phyloP scores from a whole-genome alignment of 768 basidiomycete species.

The Pulveroboletus frians region DNA sequence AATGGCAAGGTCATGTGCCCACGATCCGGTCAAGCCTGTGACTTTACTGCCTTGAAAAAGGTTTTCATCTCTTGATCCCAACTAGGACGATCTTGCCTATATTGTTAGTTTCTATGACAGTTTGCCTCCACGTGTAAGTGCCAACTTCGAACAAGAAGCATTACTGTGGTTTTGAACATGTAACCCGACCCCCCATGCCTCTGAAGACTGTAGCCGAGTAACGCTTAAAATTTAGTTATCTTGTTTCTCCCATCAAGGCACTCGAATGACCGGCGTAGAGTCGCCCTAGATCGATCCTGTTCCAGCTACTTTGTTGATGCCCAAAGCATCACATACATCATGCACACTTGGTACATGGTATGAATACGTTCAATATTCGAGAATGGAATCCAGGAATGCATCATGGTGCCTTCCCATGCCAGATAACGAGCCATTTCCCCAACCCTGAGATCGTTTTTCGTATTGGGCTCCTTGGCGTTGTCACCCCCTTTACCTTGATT shows the following conservation, averaged over 20 bases:
- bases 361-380: slow-evolving; percentile 6
- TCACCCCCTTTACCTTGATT: slow-evolving; percentile 5
- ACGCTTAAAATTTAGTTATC: too few relatives aligned
- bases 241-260: too few relatives aligned
- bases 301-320: too few relatives aligned
- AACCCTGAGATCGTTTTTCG: background rate
- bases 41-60: slow-evolving; percentile 67
- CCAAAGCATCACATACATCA: background rate
- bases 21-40: slow-evolving; percentile 58
- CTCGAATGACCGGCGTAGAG: too few relatives aligned
- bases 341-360: slow-evolving; percentile 1
- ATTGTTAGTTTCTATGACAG: background rate
- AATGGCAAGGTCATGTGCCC: slow-evolving; percentile 83
- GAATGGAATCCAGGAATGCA: slow-evolving; percentile 21
- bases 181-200: slow-evolving; percentile 12
- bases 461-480: background rate
- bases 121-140: slow-evolving; percentile 11
- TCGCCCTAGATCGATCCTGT: too few relatives aligned
- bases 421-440: background rate
- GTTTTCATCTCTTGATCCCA: slow-evolving; percentile 80
- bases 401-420: slow-evolving; percentile 15
- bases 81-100: background rate
- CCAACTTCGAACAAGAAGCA: slow-evolving; percentile 21
- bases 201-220: too few relatives aligned
- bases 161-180: slow-evolving; percentile 10